Percentiles rank a stretch among this genome's conserved stretches.
Evolutionary conservation across 306 rosid genomes (phyloP).

Genomic region (Senna siamea): DNA sequence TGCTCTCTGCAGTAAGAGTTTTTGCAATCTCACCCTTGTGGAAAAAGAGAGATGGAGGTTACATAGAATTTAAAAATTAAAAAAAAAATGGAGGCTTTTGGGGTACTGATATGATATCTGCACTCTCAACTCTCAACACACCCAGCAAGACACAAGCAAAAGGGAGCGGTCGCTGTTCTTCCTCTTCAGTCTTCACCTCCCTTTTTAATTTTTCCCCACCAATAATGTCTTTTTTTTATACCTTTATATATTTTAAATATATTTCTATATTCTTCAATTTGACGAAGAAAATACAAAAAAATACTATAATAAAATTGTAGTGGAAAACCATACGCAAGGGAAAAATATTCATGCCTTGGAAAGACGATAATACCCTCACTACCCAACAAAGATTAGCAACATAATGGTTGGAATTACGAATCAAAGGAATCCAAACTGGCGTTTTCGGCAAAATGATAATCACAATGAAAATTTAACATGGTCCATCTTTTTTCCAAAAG

Average conservation of each 20-base stretch:
- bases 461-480: constrained; percentile 15
- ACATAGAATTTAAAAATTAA: constrained; percentile 28
- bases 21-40: constrained; percentile 58
- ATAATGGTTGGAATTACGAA: constrained; percentile 25
- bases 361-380: constrained; percentile 42
- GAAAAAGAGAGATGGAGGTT: constrained; percentile 54
- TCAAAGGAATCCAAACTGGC: constrained; percentile 34
- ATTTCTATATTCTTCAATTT: constrained; percentile 30
- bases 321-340: constrained; percentile 29
- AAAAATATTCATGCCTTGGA: constrained; percentile 28
- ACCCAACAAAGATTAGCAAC: constrained; percentile 16
- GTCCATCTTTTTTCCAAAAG: neutral
- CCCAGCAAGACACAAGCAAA: constrained; percentile 46
- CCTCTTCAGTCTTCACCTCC: constrained; percentile 42
- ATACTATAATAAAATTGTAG: constrained; percentile 12
- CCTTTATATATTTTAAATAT: constrained; percentile 37
- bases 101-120: constrained; percentile 55
- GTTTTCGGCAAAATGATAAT: constrained; percentile 34
- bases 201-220: constrained; percentile 52
- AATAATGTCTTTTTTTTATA: constrained; percentile 49
- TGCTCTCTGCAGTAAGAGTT: constrained; percentile 52
- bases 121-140: constrained; percentile 42
- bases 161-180: constrained; percentile 70
- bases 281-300: neutral
- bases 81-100: constrained; percentile 53